Evolutionary conservation across 805 yeast genomes (phyloP), one percentile per base, ranked within the genome.

Genomic region (Komagataella ulmi): DNA sequence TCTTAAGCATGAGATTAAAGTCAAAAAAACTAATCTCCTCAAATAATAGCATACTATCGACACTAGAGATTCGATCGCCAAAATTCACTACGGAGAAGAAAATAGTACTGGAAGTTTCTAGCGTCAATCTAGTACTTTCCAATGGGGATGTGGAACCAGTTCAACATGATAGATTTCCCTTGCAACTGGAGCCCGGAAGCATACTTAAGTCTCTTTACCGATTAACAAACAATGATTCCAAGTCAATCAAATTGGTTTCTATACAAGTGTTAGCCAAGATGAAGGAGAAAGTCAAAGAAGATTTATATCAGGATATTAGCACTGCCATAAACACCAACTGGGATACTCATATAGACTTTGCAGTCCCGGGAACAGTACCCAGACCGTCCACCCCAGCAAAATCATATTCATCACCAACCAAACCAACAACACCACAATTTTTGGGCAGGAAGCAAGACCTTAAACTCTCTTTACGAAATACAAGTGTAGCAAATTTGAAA

Each of bases 361-460:
- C 63, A 52, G 58, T 67, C 24, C 59, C 58, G 54, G 72, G 72
- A 3, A 71, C 68, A 5, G 17, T 24, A 19, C 47, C n/a, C 14
- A 19, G 47, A 21, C 17, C 24, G 21, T 23, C 47, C 14, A 21
- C 24, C 18, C 19, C 24, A 45, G 47, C 47, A 19, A 45, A 24
- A 45, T 45, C 47, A 14, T 24, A 19, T n/a, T 45, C 47, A 17
- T 45, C 47, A 6, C 47, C 21, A 3, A 24, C 47, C 3, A 45
- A 24, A 10, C 47, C 14, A 5, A 19, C 18, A 14, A 68, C 73
- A 8, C 64, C 67, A 43, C 23, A 45, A 66, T 62, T 52, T 65
- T 61, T 54, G 62, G 68, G 1, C 56, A 69, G 43, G 71, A 71
- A 50, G 56, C 69, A 46, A 51, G 55, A 49, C 55, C 58, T 45